Base-by-base conservation (phyloP, 2,329 filamentous ascomycete genomes). In the Phialophora expanda region DNA sequence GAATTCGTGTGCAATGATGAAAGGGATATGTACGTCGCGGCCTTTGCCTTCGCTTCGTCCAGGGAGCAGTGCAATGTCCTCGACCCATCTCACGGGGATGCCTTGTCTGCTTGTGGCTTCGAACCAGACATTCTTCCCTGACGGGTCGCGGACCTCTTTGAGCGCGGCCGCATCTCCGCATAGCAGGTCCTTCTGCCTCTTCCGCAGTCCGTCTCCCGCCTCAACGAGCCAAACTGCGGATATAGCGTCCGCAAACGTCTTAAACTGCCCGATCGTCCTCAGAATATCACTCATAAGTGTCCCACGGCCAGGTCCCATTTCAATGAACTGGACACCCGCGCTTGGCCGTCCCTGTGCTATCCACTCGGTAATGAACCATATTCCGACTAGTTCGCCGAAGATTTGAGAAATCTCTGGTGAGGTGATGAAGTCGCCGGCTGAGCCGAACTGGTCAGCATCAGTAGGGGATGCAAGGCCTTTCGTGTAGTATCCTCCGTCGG, bases 311-410 rank as follows among this genome's bases (percentile, higher is more conserved):
- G 95, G 95, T 0, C 95, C 95, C 71, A 98, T 88, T 78, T 99
- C 95, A 74, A 99, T 92, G 70, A 99, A 83, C 76, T 97, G 90
- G 17, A 97, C 88, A 28, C 91, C 92, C 32, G 85, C 83, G 67
- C 81, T 86, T 62, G 86, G 90, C 66, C 84, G 85, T 17, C 93
- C 93, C 77, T 99, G 95, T 48, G 90, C 90, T 77, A 98, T 91
- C 94, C 95, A 99, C 83, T 99, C 95, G 50, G 94, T 89, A 59
- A 98, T 89, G 68, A 97, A 89, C 95, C 95, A 99, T 72, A 99
- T 87, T 4, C 92, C 95, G 64, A 98, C 84, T 30, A 99, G 84
- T 80, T 99, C 95, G 26, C 95, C 95, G 79, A 99, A 99, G 12
- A 98, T 86, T 76, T 98, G 95, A 0, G 93, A 97, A 73, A 99